These are phyloP conservation scores for Yamadazyma akitaensis DNA, from an alignment of 805 yeast genomes.

Conservation along the genomic window DNA sequence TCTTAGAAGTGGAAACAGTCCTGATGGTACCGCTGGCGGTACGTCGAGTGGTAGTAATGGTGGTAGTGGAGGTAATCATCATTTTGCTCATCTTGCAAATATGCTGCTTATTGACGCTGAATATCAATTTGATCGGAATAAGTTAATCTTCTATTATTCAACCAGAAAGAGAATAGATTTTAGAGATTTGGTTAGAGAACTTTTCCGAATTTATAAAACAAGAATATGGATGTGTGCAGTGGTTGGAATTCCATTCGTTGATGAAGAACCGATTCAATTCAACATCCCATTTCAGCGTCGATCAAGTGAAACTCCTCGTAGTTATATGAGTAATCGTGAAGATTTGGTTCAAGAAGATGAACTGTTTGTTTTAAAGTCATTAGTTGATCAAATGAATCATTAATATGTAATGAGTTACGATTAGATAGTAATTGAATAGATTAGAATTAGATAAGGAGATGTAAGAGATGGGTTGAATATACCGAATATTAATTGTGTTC, in stretches of 20 bases:
- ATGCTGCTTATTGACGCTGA: slow-evolving; percentile 71
- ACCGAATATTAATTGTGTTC: too few species aligned
- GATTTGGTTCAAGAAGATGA: slow-evolving; percentile 9
- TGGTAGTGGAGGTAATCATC: slow-evolving; percentile 1
- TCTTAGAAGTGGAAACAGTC: background rate
- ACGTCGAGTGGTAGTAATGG: background rate
- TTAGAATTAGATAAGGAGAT: background rate
- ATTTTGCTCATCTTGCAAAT: slow-evolving; percentile 25
- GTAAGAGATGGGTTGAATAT: background rate
- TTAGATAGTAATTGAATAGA: slow-evolving; percentile 2
- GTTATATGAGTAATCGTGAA: background rate
- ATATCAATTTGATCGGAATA: slow-evolving; percentile 78
- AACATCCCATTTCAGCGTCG: slow-evolving; percentile 3
- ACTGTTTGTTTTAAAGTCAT: slow-evolving; percentile 35
- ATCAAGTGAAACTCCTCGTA: background rate
- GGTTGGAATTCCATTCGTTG: slow-evolving; percentile 31
- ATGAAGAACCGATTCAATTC: slow-evolving; percentile 4
- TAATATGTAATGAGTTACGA: slow-evolving; percentile 10
- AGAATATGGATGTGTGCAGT: slow-evolving; percentile 77
- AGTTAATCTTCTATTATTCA: slow-evolving; percentile 67
- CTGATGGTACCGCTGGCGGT: background rate
- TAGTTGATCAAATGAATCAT: slow-evolving; percentile 41
- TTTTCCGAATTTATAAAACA: slow-evolving; percentile 44
- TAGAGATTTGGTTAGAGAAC: slow-evolving; percentile 41
- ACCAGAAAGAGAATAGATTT: slow-evolving; percentile 59